Evolutionary conservation across 176 grass and related monocot species (phyloP).

Genomic region (Lolium perenne): DNA sequence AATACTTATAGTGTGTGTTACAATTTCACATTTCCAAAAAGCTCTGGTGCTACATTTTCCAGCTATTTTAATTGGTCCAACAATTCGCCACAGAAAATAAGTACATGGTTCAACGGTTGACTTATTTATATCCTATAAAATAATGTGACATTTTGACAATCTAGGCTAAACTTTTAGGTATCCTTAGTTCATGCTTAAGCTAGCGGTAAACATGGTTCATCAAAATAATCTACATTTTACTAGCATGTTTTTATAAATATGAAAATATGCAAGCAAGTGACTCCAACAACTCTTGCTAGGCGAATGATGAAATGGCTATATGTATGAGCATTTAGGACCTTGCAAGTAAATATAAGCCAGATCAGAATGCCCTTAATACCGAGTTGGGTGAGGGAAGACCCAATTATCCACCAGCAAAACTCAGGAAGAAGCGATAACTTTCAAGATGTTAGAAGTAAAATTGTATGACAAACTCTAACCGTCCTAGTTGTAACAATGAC

Average conservation of each 20-base stretch:
- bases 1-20: too few species aligned
- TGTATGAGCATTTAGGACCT: too few species aligned
- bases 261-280: background rate
- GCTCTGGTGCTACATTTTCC: background rate
- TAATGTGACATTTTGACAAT: background rate
- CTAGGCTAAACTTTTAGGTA: background rate
- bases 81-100: background rate
- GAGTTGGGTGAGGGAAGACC: too few species aligned
- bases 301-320: background rate
- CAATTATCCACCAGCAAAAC: too few species aligned
- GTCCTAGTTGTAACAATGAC: too few species aligned
- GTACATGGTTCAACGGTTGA: background rate
- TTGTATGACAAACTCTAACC: too few species aligned
- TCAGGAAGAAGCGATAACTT: too few species aligned
- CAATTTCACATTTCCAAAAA: too few species aligned
- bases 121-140: background rate
- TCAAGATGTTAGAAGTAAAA: too few species aligned
- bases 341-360: too few species aligned
- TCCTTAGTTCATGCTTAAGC: background rate
- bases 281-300: background rate
- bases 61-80: background rate
- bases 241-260: background rate
- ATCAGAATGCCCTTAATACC: too few species aligned
- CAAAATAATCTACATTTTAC: background rate
- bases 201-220: background rate